Percentiles rank a stretch among this genome's conserved stretches.
Conservation (phyloP, 495 filamentous ascomycete species). For the Hyaloscypha bicolor region DNA sequence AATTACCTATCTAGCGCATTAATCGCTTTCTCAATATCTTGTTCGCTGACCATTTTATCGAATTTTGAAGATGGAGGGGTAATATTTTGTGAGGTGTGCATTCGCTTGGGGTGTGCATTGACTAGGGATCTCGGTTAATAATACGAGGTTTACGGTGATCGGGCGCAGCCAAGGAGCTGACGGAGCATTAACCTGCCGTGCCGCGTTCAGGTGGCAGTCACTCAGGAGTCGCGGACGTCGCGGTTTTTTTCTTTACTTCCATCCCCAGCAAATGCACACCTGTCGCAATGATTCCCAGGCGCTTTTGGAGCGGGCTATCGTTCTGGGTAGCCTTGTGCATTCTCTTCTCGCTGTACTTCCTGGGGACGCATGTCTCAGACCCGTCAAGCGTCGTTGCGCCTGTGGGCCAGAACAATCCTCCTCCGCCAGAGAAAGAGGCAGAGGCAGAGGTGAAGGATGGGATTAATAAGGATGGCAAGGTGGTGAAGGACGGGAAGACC, state of each 20-base stretch:
- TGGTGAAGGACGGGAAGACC: neutral
- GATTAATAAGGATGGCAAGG: too few species aligned
- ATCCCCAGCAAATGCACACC: neutral
- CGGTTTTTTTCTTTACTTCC: neutral
- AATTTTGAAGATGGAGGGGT: too few species aligned
- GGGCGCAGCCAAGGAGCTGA: neutral
- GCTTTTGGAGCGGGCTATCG: neutral
- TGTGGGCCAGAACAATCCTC: neutral
- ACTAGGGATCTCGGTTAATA: too few species aligned
- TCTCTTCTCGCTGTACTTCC: neutral
- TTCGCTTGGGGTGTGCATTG: too few species aligned
- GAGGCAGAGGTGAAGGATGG: too few species aligned
- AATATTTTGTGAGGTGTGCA: too few species aligned
- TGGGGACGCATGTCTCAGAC: neutral
- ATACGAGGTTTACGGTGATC: neutral
- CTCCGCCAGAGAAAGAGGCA: too few species aligned
- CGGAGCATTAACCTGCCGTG: neutral
- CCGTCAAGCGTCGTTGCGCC: neutral
- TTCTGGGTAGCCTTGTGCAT: neutral
- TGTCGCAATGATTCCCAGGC: neutral
- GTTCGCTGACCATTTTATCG: too few species aligned
- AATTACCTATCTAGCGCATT: too few species aligned
- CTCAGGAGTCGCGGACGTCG: neutral
- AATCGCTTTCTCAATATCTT: too few species aligned
- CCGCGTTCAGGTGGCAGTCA: neutral